Evolutionary conservation across 2,329 filamentous ascomycete genomes (phyloP).

Genomic region (Ramichloridium luteum): DNA sequence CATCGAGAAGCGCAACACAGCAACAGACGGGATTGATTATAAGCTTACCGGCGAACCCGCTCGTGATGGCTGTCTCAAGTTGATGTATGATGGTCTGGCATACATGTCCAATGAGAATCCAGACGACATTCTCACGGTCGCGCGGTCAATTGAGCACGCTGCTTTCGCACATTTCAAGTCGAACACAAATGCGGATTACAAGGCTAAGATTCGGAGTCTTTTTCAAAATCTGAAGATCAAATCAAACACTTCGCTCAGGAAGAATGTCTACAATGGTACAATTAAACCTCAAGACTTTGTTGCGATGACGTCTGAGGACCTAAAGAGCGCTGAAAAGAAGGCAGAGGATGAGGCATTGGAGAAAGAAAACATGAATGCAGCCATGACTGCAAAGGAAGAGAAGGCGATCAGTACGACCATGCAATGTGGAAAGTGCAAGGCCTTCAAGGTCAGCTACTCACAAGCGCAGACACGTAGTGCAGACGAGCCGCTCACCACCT

Average conservation of each 20-base stretch:
- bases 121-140: slow-evolving; percentile 52
- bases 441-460: slow-evolving; percentile 89
- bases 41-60: slow-evolving; percentile 60
- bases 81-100: slow-evolving; percentile 88
- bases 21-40: slow-evolving; percentile 66
- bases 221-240: slow-evolving; percentile 93
- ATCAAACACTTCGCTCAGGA: slow-evolving; percentile 66
- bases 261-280: slow-evolving; percentile 60
- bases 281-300: slow-evolving; percentile 66
- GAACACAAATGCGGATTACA: slow-evolving; percentile 62
- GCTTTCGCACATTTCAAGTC: slow-evolving; percentile 59
- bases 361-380: slow-evolving; percentile 92
- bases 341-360: slow-evolving; percentile 64
- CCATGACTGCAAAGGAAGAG: slow-evolving; percentile 84
- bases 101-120: slow-evolving; percentile 51
- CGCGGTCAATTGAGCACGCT: slow-evolving; percentile 64
- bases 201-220: slow-evolving; percentile 77
- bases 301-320: slow-evolving; percentile 75
- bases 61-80: slow-evolving; percentile 75
- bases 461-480: slow-evolving; percentile 93
- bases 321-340: slow-evolving; percentile 75
- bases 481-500: slow-evolving; percentile 67
- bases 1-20: slow-evolving; percentile 69
- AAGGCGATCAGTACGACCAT: slow-evolving; percentile 60
- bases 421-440: slow-evolving; percentile 80